Evolutionary conservation across 495 filamentous ascomycete species (phyloP).

Genomic region (Aspergillus cavernicola): DNA sequence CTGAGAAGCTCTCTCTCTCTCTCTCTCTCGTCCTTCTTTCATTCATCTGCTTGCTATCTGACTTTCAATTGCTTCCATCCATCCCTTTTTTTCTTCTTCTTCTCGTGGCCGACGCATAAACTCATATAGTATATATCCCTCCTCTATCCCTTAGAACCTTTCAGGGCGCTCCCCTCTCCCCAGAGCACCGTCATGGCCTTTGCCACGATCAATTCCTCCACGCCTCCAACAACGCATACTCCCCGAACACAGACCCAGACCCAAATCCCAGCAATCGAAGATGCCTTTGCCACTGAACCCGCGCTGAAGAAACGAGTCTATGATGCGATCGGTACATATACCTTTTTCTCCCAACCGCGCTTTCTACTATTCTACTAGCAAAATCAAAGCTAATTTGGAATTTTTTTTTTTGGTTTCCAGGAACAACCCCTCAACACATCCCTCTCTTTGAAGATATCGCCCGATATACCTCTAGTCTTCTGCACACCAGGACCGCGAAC

Average conservation of each 20-base stretch:
- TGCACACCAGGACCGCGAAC: slow-evolving; percentile 37
- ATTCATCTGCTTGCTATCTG: background rate
- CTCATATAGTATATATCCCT: slow-evolving; percentile 10
- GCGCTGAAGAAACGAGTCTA: slow-evolving; percentile 45
- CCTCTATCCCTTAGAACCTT: background rate
- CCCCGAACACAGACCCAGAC: slow-evolving; percentile 1
- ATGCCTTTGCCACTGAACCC: slow-evolving; percentile 44
- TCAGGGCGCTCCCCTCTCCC: background rate
- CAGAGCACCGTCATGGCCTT: slow-evolving; percentile 48
- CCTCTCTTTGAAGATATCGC: slow-evolving; percentile 48
- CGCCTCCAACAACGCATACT: slow-evolving; percentile 6
- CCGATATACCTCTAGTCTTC: slow-evolving; percentile 41
- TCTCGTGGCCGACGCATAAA: background rate
- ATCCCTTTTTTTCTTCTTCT: background rate
- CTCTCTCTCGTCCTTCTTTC: background rate
- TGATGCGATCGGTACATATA: slow-evolving; percentile 46
- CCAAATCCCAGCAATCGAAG: slow-evolving; percentile 35
- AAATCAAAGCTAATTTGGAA: background rate
- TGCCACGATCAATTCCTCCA: slow-evolving; percentile 39
- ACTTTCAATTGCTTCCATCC: background rate
- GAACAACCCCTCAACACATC: slow-evolving; percentile 34
- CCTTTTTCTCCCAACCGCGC: background rate
- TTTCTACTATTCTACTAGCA: too few species aligned
- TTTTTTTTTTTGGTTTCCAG: slow-evolving; percentile 22
- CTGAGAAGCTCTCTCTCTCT: slow-evolving; percentile 1